Base-by-base conservation (phyloP, 495 filamentous ascomycete genomes). In the Peziza echinospora region DNA sequence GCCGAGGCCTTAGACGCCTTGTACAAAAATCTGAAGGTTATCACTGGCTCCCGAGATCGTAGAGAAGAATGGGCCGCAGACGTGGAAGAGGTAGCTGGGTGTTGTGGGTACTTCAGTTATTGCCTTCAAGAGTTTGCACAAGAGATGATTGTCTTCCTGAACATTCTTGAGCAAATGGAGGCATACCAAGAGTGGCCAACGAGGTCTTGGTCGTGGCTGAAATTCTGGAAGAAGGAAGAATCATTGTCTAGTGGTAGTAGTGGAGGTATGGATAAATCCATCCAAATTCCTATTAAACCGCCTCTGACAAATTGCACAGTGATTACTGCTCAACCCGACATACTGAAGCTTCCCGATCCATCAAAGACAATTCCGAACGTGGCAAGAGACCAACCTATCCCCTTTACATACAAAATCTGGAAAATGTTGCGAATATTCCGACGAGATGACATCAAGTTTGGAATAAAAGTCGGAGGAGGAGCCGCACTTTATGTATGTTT, bases 11-110 rank as follows among this genome's bases (percentile, higher is more conserved):
- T 97, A 2, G 69, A 73, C 45, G 65, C 75, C 44, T 67, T 97
- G 11, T 94, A 96, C 61, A 76, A 74, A 49, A 75, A 68, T 37
- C 79, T 82, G 46, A 76, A 83, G 45, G 64, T 82, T 21, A 71
- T 73, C 30, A 72, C 71, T 46, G 26, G 26, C 5, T 43, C 41
- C 5, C n/a, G 11, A 2, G 63, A 75, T 4, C 67, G 73, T 24
- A 71, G 73, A 2, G 66, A 80, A 25, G 77, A 77, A 34, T 66
- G 82, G n/a, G 80, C 87, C 49, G 89, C 89, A 5, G 89, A 93
- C 57, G 80, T 92, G 43, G 89, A 97, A 60, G 89, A 97, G 61
- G 84, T 96, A 7, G 83, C 85, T 24, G 89, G 89, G 5, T 87
- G 83, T 40, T 97, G 89, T 55, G 86, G 87, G 2, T 84, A 96